Evolutionary conservation across 2,329 filamentous ascomycete species (phyloP), one percentile per base, ranked within the genome.

Genomic region (Fusarium veterinarium): DNA sequence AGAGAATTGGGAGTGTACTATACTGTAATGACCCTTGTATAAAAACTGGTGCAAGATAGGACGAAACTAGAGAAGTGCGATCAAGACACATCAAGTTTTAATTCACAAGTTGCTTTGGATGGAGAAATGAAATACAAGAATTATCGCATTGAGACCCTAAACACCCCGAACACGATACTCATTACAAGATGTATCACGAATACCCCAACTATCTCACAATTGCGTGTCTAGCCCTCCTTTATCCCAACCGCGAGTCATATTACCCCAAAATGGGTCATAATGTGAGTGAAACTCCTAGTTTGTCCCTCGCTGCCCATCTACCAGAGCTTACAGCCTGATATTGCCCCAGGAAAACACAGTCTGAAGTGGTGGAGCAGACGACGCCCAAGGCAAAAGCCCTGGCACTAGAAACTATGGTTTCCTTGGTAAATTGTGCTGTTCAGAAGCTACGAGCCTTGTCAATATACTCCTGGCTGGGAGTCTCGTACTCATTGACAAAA

Each of bases 401-500:
- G 17, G 10, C 12, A 25, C 16, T 12, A 51, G 25, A 33, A 23
- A 42, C n/a, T 16, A 28, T 42, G 30, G 23, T 44, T 38, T 44
- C n/a, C 20, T 48, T 33, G 37, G 13, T 28, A 35, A 6, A 17
- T 8, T 13, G 14, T 28, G 48, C n/a, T 41, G n/a, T 28, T 44
- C 81, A 87, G 65, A 82, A 83, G 67, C 80, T 84, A 74, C 82
- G 84, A 17, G 91, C 90, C 80, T 90, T 91, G 72, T 94, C 92
- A 61, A 91, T 86, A 77, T 95, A 95, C 61, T 93, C 91, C 72
- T 90, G 86, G 17, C 88, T 88, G 0, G 92, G 91, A 33, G 89
- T 91, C 82, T 94, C 93, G 79, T 96, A 96, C 77, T 92, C 89
- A 64, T 84, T 89, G 65, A 91, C 87, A 79, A 99, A 97, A 83